Conservation (phyloP, 1,284 basidiomycete species). For the Vanrija sp. region DNA sequence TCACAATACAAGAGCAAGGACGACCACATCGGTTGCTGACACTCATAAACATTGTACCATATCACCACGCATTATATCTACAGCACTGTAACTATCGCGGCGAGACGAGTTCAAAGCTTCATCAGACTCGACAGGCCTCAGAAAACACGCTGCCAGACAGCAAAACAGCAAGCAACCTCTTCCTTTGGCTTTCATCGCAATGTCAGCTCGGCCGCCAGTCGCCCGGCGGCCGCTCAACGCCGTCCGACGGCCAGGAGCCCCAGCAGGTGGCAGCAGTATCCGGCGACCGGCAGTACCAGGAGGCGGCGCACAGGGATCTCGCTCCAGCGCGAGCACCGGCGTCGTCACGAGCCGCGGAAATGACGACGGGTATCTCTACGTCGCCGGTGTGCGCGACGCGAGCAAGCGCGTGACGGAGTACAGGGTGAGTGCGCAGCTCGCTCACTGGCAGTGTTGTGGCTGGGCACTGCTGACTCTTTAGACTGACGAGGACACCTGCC, state of each 20-base stretch:
- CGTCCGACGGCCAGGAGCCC: conserved; percentile 9
- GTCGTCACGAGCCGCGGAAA: conserved; percentile 3
- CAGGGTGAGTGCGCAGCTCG: conserved; percentile 24
- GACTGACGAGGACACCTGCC: conserved; percentile 93
- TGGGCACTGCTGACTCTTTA: conserved; percentile 36
- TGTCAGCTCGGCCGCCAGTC: neutral
- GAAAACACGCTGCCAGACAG: too few species aligned
- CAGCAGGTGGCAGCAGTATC: neutral
- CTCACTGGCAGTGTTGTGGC: neutral
- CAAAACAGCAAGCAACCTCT: neutral
- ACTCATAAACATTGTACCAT: too few species aligned
- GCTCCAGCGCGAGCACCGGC: conserved; percentile 8
- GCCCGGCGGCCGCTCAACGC: conserved; percentile 1
- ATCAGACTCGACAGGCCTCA: too few species aligned
- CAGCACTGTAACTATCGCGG: too few species aligned
- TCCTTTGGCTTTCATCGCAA: neutral
- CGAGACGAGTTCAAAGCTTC: too few species aligned
- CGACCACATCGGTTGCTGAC: too few species aligned
- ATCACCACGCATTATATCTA: too few species aligned
- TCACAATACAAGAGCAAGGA: too few species aligned
- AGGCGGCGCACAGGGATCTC: neutral
- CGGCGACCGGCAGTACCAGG: neutral
- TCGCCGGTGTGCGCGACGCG: conserved; percentile 41
- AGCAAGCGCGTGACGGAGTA: conserved; percentile 44
- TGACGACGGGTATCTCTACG: conserved; percentile 42